Evolutionary conservation across 2,329 filamentous ascomycete species (phyloP).

Genomic region (Trichoderma brevicompactum): DNA sequence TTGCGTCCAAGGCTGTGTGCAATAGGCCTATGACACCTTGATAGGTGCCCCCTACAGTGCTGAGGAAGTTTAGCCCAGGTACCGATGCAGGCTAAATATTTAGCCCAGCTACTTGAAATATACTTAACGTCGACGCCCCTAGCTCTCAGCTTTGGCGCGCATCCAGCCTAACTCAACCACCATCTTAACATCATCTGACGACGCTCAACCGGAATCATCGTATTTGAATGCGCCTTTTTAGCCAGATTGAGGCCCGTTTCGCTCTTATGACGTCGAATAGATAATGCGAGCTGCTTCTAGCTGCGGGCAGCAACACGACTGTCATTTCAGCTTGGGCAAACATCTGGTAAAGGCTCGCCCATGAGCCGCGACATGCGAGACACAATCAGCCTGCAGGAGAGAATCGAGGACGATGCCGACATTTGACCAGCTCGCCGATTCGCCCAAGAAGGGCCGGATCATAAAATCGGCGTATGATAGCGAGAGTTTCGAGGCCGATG

Average conservation of each 20-base stretch:
- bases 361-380: constrained; percentile 32
- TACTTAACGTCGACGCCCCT: constrained; percentile 9
- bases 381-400: constrained; percentile 32
- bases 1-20: background rate
- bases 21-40: background rate
- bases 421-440: constrained; percentile 51
- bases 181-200: constrained; percentile 20
- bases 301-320: constrained; percentile 21
- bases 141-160: constrained; percentile 9
- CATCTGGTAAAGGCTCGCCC: constrained; percentile 6
- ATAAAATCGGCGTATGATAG: constrained; percentile 78
- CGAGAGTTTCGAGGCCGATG: constrained; percentile 83
- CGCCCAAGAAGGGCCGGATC: constrained; percentile 60
- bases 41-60: constrained; percentile 1
- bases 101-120: background rate
- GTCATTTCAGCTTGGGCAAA: constrained; percentile 9
- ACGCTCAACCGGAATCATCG: background rate
- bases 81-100: background rate
- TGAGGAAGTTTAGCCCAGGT: constrained; percentile 13
- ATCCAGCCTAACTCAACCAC: constrained; percentile 17
- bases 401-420: constrained; percentile 51
- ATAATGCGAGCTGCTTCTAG: constrained; percentile 20
- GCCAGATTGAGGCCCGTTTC: background rate
- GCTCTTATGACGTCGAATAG: constrained; percentile 18
- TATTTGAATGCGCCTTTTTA: background rate